Evolutionary conservation across 345 rosid species (phyloP), one percentile per base, ranked within the genome.

Genomic region (Camelina sativa): DNA sequence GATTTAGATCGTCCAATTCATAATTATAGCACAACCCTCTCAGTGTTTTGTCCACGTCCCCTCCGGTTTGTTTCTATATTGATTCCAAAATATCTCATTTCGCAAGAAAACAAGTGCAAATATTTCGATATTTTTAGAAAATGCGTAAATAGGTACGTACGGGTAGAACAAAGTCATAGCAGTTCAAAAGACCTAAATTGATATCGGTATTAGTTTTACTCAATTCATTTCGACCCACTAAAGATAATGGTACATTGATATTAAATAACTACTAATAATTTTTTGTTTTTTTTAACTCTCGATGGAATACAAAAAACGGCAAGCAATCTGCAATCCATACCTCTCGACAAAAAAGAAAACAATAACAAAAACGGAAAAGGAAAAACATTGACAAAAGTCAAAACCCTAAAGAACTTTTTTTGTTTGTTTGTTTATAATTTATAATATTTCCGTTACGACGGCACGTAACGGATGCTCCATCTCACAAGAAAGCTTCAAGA

Each of bases 401-500:
- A 65, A 71, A 30, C 80, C 76, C 72, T 65, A 60, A 20, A 44
- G 7, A 61, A 20, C 66, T 6, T 12, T 40, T 12, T 19, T 19
- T 38, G 1, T 34, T 34, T 34, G 30, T 28, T 28, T 28, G 5
- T 10, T 13, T 2, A 9, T 0, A 41, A 40, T 12, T 77, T 57
- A 65, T 47, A 37, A 23, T 50, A 83, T 79, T 64, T 48, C 70
- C 61, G 67, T 15, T 15, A 83, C 92, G 44, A 85, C 74, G 11
- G 89, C 89, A 34, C 46, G 81, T 79, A 91, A 74, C 15, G 98
- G 93, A 22, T 71, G 25, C 81, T 93, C 89, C 98, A 93, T 93
- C 76, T 93, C 93, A 82, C 97, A 91, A 0, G 98, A 93, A 73
- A 93, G 81, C 79, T 89, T 93, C 82, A 93, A 41, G 6, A 91